Percentiles rank a stretch among this genome's conserved stretches.
Conservation (phyloP, 805 yeast species). For the Candida namnaoensis region DNA sequence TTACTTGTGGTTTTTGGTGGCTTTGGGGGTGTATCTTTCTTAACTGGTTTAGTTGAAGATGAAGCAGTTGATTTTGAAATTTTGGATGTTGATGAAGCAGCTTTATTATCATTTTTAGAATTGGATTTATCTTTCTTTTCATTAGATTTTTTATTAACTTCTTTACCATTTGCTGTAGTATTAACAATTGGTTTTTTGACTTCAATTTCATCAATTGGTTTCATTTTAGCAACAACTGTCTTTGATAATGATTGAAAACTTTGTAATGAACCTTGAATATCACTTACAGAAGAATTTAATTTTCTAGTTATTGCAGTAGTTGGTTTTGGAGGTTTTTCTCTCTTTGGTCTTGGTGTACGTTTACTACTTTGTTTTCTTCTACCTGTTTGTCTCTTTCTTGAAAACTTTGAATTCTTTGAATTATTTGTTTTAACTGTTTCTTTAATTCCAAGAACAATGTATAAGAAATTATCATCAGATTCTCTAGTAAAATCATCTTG, state of each 20-base stretch:
- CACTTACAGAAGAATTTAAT: conserved; percentile 26
- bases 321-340: conserved; percentile 6
- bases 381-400: conserved; percentile 26
- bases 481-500: conserved; percentile 30
- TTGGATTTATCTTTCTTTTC: too few relatives aligned
- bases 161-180: too few relatives aligned
- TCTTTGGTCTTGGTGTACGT: conserved; percentile 6
- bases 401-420: conserved; percentile 3
- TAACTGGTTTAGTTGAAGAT: too few relatives aligned
- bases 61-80: too few relatives aligned
- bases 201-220: conserved; percentile 11
- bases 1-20: too few relatives aligned
- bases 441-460: conserved; percentile 22
- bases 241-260: conserved; percentile 24
- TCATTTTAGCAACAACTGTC: conserved; percentile 12
- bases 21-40: too few relatives aligned
- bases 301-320: conserved; percentile 17
- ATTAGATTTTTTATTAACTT: too few relatives aligned
- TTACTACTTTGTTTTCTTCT: conserved; percentile 18
- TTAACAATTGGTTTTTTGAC: neutral
- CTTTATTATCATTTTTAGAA: too few relatives aligned
- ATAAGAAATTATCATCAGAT: conserved; percentile 36
- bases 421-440: conserved; percentile 18
- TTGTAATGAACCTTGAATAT: conserved; percentile 28
- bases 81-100: too few relatives aligned